Base-by-base conservation (phyloP, 495 filamentous ascomycete species). In the Sporormia fimetaria region DNA sequence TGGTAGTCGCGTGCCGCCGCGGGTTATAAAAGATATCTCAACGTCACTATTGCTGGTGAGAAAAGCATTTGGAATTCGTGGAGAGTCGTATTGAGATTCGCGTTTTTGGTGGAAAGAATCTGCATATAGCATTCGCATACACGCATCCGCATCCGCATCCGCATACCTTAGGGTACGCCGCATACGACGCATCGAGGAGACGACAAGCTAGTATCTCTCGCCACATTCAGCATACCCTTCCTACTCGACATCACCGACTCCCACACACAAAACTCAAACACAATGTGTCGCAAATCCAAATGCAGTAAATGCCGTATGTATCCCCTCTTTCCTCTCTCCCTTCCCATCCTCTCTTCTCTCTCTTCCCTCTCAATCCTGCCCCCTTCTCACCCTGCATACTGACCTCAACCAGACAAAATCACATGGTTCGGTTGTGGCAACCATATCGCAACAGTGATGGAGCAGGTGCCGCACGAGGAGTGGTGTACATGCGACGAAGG, bases 401-500 rank as follows among this genome's bases (percentile, higher is more conserved):
- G 2, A 18, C 41, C 11, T 20, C 23, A 10, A 3, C 25, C 21
- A 41, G 29, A 41, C 35, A 18, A 47, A 22, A 21, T 27, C 37
- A 45, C 26, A 24, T 64, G 61, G 61, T 61, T 48, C 49, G 62
- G 60, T 29, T 63, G 60, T 47, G 58, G 57, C 47, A 46, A 45
- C 25, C 62, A 64, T 39, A 49, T 64, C n/a, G 52, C 62, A 1
- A 23, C 18, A 11, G 58, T 66, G 20, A 67, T 76, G 49, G 43
- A 63, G 25, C 27, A 43, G 1, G 62, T 76, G 10, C 57, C 67
- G 0, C 53, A 58, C 16, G 55, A 47, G 2, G 47, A 67, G 12
- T 59, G 61, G 30, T 76, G 66, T 56, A 64, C 63, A 2, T 74
- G 71, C 49, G 64, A 53, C 21, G 57, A 62, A 45, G n/a, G n/a